Percentiles rank a stretch among this genome's conserved stretches.
These are phyloP conservation scores for Malassezia slooffiae DNA, from an alignment of 1,284 basidiomycete genomes.

Conservation along the genomic window DNA sequence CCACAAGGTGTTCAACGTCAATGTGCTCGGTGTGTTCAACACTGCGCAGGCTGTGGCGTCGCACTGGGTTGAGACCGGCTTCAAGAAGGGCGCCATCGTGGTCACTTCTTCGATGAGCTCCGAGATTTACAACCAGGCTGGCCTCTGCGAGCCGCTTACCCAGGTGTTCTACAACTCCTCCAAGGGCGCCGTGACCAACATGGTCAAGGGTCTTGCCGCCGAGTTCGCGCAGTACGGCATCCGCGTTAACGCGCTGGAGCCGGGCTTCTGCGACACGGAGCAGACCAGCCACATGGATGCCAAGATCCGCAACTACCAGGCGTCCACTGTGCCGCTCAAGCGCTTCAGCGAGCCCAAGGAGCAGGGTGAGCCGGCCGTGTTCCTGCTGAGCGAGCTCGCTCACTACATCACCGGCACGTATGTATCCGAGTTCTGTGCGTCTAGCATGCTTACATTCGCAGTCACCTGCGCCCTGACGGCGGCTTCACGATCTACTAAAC, in stretches of 20 bases:
- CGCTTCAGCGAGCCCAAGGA: conserved; percentile 45
- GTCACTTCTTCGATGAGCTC: conserved; percentile 45
- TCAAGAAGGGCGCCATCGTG: conserved; percentile 45
- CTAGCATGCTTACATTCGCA: neutral
- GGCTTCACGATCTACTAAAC: conserved; percentile 43
- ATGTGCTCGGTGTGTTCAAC: conserved; percentile 47
- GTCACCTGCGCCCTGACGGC: conserved; percentile 36
- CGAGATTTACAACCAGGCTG: conserved; percentile 46
- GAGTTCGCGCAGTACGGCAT: conserved; percentile 45
- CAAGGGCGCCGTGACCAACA: conserved; percentile 46
- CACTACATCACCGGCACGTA: conserved; percentile 42
- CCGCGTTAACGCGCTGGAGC: conserved; percentile 45
- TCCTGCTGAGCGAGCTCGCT: conserved; percentile 42
- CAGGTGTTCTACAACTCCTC: conserved; percentile 46
- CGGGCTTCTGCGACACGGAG: conserved; percentile 46
- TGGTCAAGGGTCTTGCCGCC: conserved; percentile 45
- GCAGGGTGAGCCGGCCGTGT: conserved; percentile 40
- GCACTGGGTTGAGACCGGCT: conserved; percentile 43
- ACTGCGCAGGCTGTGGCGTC: conserved; percentile 40
- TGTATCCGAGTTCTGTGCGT: conserved; percentile 1
- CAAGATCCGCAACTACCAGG: conserved; percentile 44
- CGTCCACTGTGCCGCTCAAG: conserved; percentile 37
- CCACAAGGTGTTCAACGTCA: conserved; percentile 45
- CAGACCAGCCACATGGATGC: conserved; percentile 46
- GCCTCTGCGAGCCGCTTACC: conserved; percentile 38